Conservation (phyloP, 805 yeast species). For the Barnettozyma salicaria region DNA sequence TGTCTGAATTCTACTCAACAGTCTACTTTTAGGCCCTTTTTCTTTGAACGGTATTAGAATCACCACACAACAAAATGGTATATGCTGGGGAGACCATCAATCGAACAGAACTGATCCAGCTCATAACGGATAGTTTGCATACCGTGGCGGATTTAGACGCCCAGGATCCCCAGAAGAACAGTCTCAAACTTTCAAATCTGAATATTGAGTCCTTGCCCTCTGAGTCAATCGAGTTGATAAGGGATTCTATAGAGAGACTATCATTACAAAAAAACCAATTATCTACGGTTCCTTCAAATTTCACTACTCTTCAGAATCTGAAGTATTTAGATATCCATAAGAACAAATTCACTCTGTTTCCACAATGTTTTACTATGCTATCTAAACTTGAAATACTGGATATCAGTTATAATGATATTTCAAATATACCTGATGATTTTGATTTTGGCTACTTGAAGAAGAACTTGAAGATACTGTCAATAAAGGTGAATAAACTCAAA, state of each 20-base stretch:
- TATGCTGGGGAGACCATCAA: slow-evolving; percentile 9
- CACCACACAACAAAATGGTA: too few species aligned
- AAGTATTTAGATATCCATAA: slow-evolving; percentile 61
- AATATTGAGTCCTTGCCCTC: slow-evolving; percentile 35
- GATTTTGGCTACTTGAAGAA: slow-evolving; percentile 35
- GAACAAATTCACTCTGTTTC: slow-evolving; percentile 50
- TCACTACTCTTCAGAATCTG: slow-evolving; percentile 39
- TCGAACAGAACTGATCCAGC: slow-evolving; percentile 21
- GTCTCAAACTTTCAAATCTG: slow-evolving; percentile 35
- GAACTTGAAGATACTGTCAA: slow-evolving; percentile 49
- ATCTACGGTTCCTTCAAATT: slow-evolving; percentile 40
- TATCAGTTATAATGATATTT: slow-evolving; percentile 50
- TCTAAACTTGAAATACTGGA: slow-evolving; percentile 57
- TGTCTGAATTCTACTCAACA: too few species aligned
- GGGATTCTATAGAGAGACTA: slow-evolving; percentile 40
- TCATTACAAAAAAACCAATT: slow-evolving; percentile 50
- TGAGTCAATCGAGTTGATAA: slow-evolving; percentile 33
- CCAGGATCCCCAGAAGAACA: slow-evolving; percentile 20
- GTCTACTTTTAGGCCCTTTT: too few species aligned
- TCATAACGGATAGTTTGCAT: slow-evolving; percentile 23
- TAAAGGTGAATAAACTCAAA: slow-evolving; percentile 52
- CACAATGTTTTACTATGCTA: slow-evolving; percentile 36
- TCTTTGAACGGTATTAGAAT: too few species aligned
- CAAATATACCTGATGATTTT: slow-evolving; percentile 40
- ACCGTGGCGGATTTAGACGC: slow-evolving; percentile 10